phyloP scores from a whole-genome alignment of 148 eudicot species.

The Gaultheria prostrata region DNA sequence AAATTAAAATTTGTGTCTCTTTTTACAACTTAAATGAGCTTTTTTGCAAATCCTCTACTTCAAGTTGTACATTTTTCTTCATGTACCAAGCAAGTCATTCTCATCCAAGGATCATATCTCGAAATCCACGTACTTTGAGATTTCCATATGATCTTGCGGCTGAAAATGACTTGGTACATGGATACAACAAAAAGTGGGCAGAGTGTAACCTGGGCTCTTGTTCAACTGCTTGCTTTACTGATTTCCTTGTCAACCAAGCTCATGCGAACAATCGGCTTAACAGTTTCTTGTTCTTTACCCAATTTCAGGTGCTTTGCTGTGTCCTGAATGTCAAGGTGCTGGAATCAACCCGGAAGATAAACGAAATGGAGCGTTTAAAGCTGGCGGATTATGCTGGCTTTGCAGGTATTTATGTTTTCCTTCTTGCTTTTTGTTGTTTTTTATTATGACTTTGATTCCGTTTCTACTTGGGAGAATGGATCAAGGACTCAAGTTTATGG shows the following conservation, averaged over 20 bases:
- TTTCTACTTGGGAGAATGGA: not conserved
- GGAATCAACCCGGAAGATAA: constrained; percentile 48
- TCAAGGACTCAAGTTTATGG: not conserved
- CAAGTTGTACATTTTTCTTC: not conserved
- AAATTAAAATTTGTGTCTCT: not conserved
- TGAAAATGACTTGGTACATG: not conserved
- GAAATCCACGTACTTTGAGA: not conserved
- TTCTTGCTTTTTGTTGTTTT: not conserved
- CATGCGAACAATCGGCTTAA: not conserved
- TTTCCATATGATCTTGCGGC: not conserved
- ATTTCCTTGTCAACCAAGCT: not conserved
- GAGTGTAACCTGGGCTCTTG: not conserved
- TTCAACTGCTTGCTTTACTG: not conserved
- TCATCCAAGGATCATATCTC: not conserved
- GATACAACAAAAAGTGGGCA: not conserved
- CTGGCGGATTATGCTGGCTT: constrained; percentile 43
- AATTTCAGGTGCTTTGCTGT: constrained; percentile 32
- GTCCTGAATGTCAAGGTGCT: constrained; percentile 42
- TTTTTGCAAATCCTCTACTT: not conserved
- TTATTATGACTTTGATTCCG: not conserved
- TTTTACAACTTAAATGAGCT: not conserved
- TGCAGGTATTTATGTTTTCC: constrained; percentile 27
- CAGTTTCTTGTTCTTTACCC: not conserved
- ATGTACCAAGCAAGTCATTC: not conserved
- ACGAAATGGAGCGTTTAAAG: constrained; percentile 49